These are phyloP conservation scores for Sphaerulina vaccinii DNA, from an alignment of 2,329 filamentous ascomycete genomes.

Conservation along the genomic window DNA sequence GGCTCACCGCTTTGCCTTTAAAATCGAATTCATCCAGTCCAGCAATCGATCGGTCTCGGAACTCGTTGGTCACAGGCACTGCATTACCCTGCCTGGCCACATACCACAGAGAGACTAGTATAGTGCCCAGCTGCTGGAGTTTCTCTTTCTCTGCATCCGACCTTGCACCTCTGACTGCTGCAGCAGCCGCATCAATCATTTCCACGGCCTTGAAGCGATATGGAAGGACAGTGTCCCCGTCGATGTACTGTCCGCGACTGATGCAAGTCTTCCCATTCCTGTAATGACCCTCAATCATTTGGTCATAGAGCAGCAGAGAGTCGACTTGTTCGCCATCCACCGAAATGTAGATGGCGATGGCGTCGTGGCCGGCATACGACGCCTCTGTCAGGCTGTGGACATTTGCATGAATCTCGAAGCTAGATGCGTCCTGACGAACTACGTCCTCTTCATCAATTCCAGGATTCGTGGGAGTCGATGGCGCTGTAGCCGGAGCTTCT, in stretches of 20 bases:
- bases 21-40: conserved; percentile 4
- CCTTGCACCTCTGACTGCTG: not conserved
- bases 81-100: not conserved
- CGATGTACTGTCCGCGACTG: conserved; percentile 9
- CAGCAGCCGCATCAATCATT: not conserved
- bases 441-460: not conserved
- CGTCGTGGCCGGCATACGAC: not conserved
- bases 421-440: not conserved
- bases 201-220: conserved; percentile 10
- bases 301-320: not conserved
- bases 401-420: not conserved
- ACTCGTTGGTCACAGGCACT: not conserved
- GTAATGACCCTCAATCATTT: not conserved
- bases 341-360: not conserved
- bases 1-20: conserved; percentile 23
- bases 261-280: conserved; percentile 4
- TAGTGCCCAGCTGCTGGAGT: conserved; percentile 8
- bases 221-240: conserved; percentile 1
- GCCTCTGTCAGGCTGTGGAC: not conserved
- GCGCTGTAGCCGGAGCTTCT: not conserved
- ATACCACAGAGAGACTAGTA: conserved; percentile 10
- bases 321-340: conserved; percentile 8
- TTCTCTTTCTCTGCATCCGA: not conserved
- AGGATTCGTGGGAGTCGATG: not conserved
- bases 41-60: not conserved